A percentile compares a stretch with the other conserved stretches of the same genome.
Evolutionary conservation across 2,329 filamentous ascomycete species (phyloP).

Genomic region (Neonectria faginata): DNA sequence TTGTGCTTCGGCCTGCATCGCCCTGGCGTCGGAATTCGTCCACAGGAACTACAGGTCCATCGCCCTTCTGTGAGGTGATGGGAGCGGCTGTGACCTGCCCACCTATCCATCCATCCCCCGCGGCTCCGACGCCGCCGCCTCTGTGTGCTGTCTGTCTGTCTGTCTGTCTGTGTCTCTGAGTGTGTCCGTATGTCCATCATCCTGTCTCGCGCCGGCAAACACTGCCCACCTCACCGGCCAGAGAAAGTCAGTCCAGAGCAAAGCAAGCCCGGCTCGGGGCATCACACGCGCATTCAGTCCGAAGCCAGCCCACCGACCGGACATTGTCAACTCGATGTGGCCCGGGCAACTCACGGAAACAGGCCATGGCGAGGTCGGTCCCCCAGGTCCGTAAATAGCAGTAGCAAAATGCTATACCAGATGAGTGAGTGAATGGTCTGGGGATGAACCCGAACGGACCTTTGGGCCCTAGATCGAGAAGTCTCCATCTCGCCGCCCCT

Average conservation of each 20-base stretch:
- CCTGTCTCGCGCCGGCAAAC: neutral
- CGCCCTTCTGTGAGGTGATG: neutral
- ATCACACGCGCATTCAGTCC: slow-evolving; percentile 6
- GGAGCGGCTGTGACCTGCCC: neutral
- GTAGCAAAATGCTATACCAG: slow-evolving; percentile 14
- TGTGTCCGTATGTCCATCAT: too few relatives aligned
- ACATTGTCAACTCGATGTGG: slow-evolving; percentile 24
- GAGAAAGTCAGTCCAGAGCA: neutral
- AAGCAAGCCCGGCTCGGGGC: neutral
- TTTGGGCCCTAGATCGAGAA: slow-evolving; percentile 13
- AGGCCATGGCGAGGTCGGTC: slow-evolving; percentile 18
- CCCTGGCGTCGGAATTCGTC: neutral
- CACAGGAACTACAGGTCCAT: neutral
- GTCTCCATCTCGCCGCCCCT: slow-evolving; percentile 16
- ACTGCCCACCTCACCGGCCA: neutral
- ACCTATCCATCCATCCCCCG: neutral
- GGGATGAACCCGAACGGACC: slow-evolving; percentile 6
- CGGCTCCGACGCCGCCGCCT: neutral
- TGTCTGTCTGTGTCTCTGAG: too few relatives aligned
- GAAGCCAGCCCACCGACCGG: slow-evolving; percentile 19
- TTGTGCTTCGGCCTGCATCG: slow-evolving; percentile 10
- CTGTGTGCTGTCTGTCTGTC: neutral
- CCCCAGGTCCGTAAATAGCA: slow-evolving; percentile 20
- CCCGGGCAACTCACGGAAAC: slow-evolving; percentile 9
- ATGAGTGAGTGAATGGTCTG: slow-evolving; percentile 9